phyloP scores from a whole-genome alignment of 1,284 basidiomycete species.

The Heterobasidion parviporum region DNA sequence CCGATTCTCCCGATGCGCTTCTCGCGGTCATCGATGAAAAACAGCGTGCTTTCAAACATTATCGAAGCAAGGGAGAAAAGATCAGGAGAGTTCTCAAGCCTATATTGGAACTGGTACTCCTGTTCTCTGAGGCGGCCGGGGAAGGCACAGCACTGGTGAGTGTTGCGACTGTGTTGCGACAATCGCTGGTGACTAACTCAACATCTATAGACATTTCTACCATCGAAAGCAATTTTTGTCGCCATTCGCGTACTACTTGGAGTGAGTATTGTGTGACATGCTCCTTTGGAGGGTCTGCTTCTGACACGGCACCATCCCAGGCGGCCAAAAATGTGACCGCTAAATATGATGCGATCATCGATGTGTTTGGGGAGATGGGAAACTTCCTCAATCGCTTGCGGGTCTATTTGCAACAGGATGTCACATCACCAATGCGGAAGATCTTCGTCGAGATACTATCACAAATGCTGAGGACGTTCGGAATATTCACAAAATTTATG shows the following conservation, averaged over 20 bases:
- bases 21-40: background rate
- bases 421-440: background rate
- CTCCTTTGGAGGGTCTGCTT: background rate
- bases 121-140: background rate
- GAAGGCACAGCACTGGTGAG: too few species aligned
- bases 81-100: background rate
- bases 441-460: background rate
- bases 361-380: background rate
- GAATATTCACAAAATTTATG: background rate
- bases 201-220: too few species aligned
- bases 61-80: background rate
- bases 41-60: background rate
- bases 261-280: background rate
- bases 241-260: background rate
- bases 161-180: too few species aligned
- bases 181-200: too few species aligned
- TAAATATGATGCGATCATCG: background rate
- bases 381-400: background rate
- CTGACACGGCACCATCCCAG: background rate
- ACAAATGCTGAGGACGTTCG: background rate
- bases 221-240: background rate
- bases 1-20: background rate
- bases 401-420: background rate
- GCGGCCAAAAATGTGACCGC: background rate
- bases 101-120: background rate